These are phyloP conservation scores for Hemerocallis citrina DNA, from an alignment of 106 monocot species.

Conservation along the genomic window DNA sequence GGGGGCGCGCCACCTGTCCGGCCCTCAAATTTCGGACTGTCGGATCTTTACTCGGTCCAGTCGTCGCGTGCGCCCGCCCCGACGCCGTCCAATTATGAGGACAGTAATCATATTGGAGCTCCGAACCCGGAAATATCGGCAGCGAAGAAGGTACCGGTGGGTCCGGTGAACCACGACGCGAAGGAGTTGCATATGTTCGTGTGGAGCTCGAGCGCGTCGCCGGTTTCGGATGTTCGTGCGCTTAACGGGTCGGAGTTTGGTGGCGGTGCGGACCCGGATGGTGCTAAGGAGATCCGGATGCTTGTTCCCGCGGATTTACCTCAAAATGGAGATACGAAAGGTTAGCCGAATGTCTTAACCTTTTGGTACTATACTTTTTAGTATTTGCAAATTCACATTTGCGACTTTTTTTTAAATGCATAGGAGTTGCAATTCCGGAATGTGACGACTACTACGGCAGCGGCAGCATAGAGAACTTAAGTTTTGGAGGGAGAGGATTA, in stretches of 20 bases:
- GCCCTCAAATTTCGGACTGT: conserved; percentile 45
- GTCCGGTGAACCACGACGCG: conserved; percentile 22
- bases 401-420: background rate
- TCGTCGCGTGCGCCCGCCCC: conserved; percentile 59
- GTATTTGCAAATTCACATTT: background rate
- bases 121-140: conserved; percentile 30
- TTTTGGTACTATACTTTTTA: background rate
- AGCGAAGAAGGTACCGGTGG: conserved; percentile 2
- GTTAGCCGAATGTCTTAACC: background rate
- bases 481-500: conserved; percentile 28
- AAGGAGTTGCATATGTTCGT: conserved; percentile 83
- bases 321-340: conserved; percentile 24
- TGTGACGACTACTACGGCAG: conserved; percentile 15
- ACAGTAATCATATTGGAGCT: conserved; percentile 8
- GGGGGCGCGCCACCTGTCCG: conserved; percentile 23
- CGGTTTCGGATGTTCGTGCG: conserved; percentile 49
- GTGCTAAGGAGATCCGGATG: conserved; percentile 69
- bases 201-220: conserved; percentile 71
- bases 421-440: background rate
- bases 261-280: conserved; percentile 2
- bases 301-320: conserved; percentile 46
- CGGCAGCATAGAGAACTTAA: conserved; percentile 19
- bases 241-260: conserved; percentile 21
- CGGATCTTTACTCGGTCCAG: conserved; percentile 53
- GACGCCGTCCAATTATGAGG: conserved; percentile 55